Evolutionary conservation across 1,139 yeast genomes (phyloP).

Genomic region (Arxiozyma slooffiae): DNA sequence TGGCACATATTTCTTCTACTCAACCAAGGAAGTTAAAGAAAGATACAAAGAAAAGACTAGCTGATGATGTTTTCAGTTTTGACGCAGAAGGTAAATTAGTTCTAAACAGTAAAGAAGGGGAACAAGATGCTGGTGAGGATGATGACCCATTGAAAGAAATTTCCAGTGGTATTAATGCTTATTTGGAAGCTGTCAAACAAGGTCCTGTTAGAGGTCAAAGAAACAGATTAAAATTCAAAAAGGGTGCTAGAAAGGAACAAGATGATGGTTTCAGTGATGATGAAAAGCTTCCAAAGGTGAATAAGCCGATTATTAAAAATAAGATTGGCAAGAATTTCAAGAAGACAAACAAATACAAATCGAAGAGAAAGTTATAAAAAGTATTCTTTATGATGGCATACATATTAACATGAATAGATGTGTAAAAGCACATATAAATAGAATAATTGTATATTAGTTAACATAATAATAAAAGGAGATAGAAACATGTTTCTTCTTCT

Average conservation of each 20-base stretch:
- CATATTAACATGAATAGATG: no score
- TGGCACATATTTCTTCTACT: slow-evolving; percentile 80
- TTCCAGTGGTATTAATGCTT: slow-evolving; percentile 69
- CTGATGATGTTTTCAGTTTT: slow-evolving; percentile 44
- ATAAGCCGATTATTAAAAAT: slow-evolving; percentile 14
- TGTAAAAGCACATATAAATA: not conserved
- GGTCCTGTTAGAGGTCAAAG: slow-evolving; percentile 91
- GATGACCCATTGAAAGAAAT: slow-evolving; percentile 43
- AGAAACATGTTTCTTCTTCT: not conserved
- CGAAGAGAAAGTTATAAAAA: slow-evolving; percentile 28
- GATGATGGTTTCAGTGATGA: slow-evolving; percentile 50
- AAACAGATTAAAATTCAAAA: slow-evolving; percentile 80
- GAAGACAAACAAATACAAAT: slow-evolving; percentile 25
- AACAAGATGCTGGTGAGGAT: slow-evolving; percentile 25
- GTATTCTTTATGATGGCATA: no score
- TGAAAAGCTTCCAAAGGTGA: slow-evolving; percentile 23
- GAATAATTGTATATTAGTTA: not conserved
- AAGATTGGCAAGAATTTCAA: slow-evolving; percentile 23
- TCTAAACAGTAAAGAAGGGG: slow-evolving; percentile 33
- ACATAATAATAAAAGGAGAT: no score
- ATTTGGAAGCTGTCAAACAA: slow-evolving; percentile 82
- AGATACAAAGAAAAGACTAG: slow-evolving; percentile 37
- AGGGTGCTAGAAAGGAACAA: slow-evolving; percentile 43
- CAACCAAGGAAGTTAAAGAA: slow-evolving; percentile 55
- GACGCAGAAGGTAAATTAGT: slow-evolving; percentile 50